phyloP scores from a whole-genome alignment of 768 basidiomycete genomes.

The Antrodiella citrinella region DNA sequence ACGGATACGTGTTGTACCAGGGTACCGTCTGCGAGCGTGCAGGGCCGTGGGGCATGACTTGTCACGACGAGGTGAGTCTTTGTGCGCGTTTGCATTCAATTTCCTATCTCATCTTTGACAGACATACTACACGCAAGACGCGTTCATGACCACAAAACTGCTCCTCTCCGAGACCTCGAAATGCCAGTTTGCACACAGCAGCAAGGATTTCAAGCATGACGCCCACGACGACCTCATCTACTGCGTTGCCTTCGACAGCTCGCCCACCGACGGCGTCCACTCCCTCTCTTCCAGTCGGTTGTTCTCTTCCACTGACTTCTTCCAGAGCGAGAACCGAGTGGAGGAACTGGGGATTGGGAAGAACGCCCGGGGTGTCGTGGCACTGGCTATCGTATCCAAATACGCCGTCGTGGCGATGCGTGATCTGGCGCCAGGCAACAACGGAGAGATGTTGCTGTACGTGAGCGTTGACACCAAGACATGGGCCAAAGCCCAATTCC shows the following conservation, averaged over 20 bases:
- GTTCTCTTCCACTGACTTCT: conserved; percentile 83
- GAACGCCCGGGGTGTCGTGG: conserved; percentile 83
- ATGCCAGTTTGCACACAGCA: conserved; percentile 89
- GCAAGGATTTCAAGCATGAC: conserved; percentile 71
- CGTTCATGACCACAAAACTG: conserved; percentile 55
- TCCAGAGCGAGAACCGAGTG: conserved; percentile 48
- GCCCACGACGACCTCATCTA: conserved; percentile 73
- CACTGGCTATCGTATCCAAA: conserved; percentile 88
- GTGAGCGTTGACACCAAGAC: conserved; percentile 75
- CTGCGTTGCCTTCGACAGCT: conserved; percentile 81
- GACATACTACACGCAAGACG: conserved; percentile 87
- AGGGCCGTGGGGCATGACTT: conserved; percentile 45
- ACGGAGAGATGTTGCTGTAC: conserved; percentile 77
- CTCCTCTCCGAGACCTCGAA: conserved; percentile 65
- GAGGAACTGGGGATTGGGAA: conserved; percentile 85
- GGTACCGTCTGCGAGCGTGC: conserved; percentile 50
- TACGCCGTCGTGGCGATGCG: conserved; percentile 88
- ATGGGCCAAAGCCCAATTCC: conserved; percentile 90
- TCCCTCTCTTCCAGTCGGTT: conserved; percentile 58
- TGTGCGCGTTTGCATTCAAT: neutral
- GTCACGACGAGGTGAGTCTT: conserved; percentile 63
- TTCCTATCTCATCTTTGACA: conserved; percentile 23
- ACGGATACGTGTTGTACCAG: conserved; percentile 72
- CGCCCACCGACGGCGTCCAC: conserved; percentile 33
- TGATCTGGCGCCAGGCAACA: conserved; percentile 45